These are phyloP conservation scores for Favolaschia claudopus DNA, from an alignment of 768 basidiomycete genomes.

Conservation along the genomic window DNA sequence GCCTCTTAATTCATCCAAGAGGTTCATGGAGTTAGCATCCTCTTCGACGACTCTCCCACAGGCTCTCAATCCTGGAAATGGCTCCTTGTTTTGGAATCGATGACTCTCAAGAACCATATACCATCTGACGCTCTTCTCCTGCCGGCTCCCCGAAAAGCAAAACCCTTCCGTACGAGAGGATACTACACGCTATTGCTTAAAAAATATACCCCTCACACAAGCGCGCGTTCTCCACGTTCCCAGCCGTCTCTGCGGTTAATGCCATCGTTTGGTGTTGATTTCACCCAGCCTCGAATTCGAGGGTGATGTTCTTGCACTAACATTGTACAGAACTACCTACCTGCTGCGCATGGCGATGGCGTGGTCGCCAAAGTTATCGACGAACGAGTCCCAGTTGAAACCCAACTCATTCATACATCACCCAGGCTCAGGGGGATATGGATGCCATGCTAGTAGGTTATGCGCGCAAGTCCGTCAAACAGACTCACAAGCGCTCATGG, in stretches of 20 bases:
- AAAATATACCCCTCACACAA: conserved; percentile 2
- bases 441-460: not conserved
- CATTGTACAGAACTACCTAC: no score
- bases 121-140: not conserved
- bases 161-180: conserved; percentile 5
- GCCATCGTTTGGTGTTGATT: not conserved
- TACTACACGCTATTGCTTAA: conserved; percentile 19
- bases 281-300: not conserved
- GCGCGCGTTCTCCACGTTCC: conserved; percentile 20
- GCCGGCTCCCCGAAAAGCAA: conserved; percentile 23
- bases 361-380: no score
- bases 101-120: conserved; percentile 6
- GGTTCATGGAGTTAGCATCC: not conserved
- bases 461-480: conserved; percentile 8
- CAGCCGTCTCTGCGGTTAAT: not conserved
- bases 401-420: not conserved
- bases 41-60: conserved; percentile 4
- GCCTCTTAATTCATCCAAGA: conserved; percentile 10
- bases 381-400: not conserved
- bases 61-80: conserved; percentile 6
- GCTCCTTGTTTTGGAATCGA: not conserved
- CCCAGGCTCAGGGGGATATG: no score
- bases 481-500: conserved; percentile 9
- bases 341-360: conserved; percentile 11
- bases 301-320: conserved; percentile 4